Evolutionary conservation across 1,284 basidiomycete genomes (phyloP).

Genomic region (Trametes pubescens): DNA sequence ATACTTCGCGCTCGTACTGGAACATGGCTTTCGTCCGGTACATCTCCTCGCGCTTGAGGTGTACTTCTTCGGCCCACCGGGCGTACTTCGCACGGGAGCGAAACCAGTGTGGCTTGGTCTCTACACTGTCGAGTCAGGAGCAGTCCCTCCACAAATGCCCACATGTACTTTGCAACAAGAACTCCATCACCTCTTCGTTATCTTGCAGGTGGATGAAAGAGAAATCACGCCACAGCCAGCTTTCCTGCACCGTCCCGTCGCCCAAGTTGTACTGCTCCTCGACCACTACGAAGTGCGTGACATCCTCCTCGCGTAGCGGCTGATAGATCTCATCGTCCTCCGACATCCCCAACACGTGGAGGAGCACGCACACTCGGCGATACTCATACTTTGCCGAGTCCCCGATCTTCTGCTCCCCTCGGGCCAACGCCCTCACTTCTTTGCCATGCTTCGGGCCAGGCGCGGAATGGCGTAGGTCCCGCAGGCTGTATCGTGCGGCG

Average conservation of each 20-base stretch:
- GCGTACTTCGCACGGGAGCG: background rate
- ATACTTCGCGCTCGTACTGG: background rate
- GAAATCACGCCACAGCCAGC: background rate
- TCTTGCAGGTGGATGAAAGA: background rate
- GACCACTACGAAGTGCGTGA: background rate
- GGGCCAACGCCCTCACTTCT: background rate
- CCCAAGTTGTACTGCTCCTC: background rate
- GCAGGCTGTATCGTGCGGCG: background rate
- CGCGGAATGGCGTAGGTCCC: background rate
- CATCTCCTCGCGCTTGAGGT: background rate
- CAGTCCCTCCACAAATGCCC: background rate
- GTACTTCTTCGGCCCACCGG: background rate
- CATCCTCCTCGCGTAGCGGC: background rate
- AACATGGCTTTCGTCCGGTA: background rate
- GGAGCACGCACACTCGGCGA: background rate
- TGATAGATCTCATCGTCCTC: background rate
- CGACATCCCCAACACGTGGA: background rate
- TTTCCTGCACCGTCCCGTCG: background rate
- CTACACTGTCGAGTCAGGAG: background rate
- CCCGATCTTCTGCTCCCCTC: background rate
- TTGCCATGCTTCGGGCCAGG: background rate
- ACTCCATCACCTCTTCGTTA: background rate
- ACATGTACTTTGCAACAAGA: background rate
- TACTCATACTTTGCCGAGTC: background rate
- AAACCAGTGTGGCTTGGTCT: background rate